Conservation (phyloP, 2,329 filamentous ascomycete genomes). For the Tolypocladium tropicale region DNA sequence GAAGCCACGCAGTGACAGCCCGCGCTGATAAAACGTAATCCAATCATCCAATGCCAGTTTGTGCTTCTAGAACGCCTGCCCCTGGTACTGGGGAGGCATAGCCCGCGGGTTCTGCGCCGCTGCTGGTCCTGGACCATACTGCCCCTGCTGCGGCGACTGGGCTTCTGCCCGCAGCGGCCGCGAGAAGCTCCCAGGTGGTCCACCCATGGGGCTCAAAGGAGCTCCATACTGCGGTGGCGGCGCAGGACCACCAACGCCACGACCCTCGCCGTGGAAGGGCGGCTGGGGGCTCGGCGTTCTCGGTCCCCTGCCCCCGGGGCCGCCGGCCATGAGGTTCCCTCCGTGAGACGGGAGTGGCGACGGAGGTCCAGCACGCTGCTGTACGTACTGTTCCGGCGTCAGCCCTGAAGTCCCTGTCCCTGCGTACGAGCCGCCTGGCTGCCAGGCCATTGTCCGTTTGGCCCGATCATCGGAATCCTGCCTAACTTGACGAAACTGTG, state of each 20-base stretch:
- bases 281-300: constrained; percentile 18
- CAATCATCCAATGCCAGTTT: neutral
- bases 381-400: constrained; percentile 74
- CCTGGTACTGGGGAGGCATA: constrained; percentile 22
- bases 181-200: constrained; percentile 18
- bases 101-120: constrained; percentile 10
- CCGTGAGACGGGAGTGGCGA: constrained; percentile 50
- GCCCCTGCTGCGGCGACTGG: constrained; percentile 18
- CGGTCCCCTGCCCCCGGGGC: constrained; percentile 16
- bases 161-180: constrained; percentile 18
- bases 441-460: constrained; percentile 66
- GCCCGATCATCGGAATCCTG: constrained; percentile 42
- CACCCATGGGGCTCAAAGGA: constrained; percentile 10
- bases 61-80: constrained; percentile 21
- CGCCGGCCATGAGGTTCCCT: constrained; percentile 45
- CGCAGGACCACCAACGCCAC: constrained; percentile 7
- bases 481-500: constrained; percentile 26
- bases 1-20: too few relatives aligned
- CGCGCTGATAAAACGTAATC: neutral
- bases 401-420: constrained; percentile 41
- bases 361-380: constrained; percentile 55
- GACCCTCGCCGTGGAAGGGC: constrained; percentile 14
- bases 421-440: constrained; percentile 52
- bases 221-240: constrained; percentile 10
- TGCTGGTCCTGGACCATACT: constrained; percentile 14